A percentile compares a stretch with the other conserved stretches of the same genome.
Conservation (phyloP, 352 stramenopile genomes). For the Phytopythium ostracodes region DNA sequence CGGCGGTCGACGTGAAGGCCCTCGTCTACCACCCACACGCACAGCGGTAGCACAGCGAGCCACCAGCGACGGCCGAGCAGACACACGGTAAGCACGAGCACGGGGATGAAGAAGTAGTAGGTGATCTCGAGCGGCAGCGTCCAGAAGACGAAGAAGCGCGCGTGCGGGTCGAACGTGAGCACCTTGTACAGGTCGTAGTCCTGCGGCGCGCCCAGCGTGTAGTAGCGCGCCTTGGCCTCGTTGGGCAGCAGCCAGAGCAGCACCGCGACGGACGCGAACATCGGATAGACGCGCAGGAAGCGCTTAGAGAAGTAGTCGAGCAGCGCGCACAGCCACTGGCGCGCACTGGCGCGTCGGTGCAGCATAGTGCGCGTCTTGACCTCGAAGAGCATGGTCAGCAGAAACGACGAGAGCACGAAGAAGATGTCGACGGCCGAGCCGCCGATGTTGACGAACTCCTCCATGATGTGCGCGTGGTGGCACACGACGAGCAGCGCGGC, state of each 20-base stretch:
- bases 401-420: constrained; percentile 51
- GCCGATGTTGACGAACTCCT: constrained; percentile 32
- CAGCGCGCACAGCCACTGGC: constrained; percentile 29
- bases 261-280: constrained; percentile 34
- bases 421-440: constrained; percentile 40
- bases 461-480: constrained; percentile 25
- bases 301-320: constrained; percentile 42
- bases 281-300: constrained; percentile 45
- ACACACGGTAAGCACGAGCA: constrained; percentile 21
- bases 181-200: constrained; percentile 31
- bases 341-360: constrained; percentile 13
- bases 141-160: constrained; percentile 48
- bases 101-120: constrained; percentile 53
- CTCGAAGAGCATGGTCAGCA: constrained; percentile 54
- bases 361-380: constrained; percentile 33
- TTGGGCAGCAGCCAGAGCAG: constrained; percentile 26
- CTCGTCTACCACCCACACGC: constrained; percentile 25
- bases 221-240: constrained; percentile 28
- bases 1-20: constrained; percentile 26
- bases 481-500: constrained; percentile 19
- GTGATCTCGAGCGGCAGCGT: constrained; percentile 44
- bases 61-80: constrained; percentile 27
- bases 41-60: constrained; percentile 24
- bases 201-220: constrained; percentile 16
- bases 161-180: constrained; percentile 35